phyloP scores from a whole-genome alignment of 768 basidiomycete genomes.

The Candolleomyces aberdarensis region DNA sequence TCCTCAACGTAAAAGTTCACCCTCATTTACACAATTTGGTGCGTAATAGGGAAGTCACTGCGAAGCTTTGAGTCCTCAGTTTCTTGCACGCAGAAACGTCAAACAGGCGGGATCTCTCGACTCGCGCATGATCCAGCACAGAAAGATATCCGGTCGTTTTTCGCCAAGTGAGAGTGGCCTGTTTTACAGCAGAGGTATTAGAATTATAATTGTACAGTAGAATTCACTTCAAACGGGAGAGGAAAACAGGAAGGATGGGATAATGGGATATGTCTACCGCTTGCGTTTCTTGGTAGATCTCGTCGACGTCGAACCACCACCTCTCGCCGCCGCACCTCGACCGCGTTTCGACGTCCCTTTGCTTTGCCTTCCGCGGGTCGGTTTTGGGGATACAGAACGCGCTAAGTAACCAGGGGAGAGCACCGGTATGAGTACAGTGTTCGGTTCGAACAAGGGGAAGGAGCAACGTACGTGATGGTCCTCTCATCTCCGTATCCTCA shows the following conservation, averaged over 20 bases:
- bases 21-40: constrained; percentile 59
- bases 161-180: neutral
- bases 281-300: constrained; percentile 45
- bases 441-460: neutral
- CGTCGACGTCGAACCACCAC: constrained; percentile 25
- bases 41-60: constrained; percentile 21
- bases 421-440: neutral
- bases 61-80: neutral
- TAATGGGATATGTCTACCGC: constrained; percentile 22
- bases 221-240: neutral
- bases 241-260: neutral
- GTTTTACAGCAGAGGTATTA: constrained; percentile 1
- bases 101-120: constrained; percentile 75
- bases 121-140: constrained; percentile 72
- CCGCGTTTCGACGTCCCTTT: constrained; percentile 26
- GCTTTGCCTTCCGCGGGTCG: constrained; percentile 32
- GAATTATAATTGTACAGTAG: constrained; percentile 7
- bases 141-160: constrained; percentile 56
- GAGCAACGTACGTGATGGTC: constrained; percentile 39
- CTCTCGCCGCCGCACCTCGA: constrained; percentile 24
- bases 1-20: constrained; percentile 52
- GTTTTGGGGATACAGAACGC: constrained; percentile 35
- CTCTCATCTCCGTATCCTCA: constrained; percentile 57
- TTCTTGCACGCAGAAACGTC: constrained; percentile 38
- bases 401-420: constrained; percentile 9